These are phyloP conservation scores for Theileria annulata DNA, from an alignment of 169 alveolate genomes.

Conservation along the genomic window DNA sequence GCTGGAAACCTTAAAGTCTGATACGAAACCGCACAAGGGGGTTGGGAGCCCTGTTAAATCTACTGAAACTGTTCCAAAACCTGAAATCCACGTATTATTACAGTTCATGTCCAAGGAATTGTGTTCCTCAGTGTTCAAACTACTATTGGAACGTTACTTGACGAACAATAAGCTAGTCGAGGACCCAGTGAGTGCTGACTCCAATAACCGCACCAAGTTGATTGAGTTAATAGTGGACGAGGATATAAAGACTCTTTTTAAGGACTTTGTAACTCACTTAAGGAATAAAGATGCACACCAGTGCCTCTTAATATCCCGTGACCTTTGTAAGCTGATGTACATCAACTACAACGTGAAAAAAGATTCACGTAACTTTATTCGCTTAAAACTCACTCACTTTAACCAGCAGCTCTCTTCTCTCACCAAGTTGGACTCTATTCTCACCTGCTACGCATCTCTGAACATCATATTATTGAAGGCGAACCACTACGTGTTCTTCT, in stretches of 20 bases:
- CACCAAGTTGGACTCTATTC: constrained; percentile 21
- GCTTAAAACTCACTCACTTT: constrained; percentile 22
- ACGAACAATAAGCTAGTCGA: constrained; percentile 20
- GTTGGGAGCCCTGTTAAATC: constrained; percentile 2
- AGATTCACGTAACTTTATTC: constrained; percentile 43
- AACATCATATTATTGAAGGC: constrained; percentile 23
- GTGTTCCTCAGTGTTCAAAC: constrained; percentile 23
- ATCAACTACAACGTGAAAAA: constrained; percentile 52
- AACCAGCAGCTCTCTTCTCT: constrained; percentile 37
- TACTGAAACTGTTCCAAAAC: constrained; percentile 3
- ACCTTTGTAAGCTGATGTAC: constrained; percentile 51
- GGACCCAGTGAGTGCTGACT: constrained; percentile 13
- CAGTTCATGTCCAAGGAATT: constrained; percentile 22
- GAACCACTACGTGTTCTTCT: constrained; percentile 46
- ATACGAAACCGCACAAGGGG: neutral
- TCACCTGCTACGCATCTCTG: constrained; percentile 28
- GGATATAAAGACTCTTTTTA: constrained; percentile 41
- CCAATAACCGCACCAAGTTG: constrained; percentile 34
- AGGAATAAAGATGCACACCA: constrained; percentile 40
- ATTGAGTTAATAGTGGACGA: constrained; percentile 54
- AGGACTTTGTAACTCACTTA: constrained; percentile 19
- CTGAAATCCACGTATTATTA: neutral
- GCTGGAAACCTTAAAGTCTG: neutral
- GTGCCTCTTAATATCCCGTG: constrained; percentile 25
- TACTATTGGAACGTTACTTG: constrained; percentile 31